These are phyloP conservation scores for Aspergillus ochraceoroseus DNA, from an alignment of 2,329 filamentous ascomycete genomes.

Conservation along the genomic window DNA sequence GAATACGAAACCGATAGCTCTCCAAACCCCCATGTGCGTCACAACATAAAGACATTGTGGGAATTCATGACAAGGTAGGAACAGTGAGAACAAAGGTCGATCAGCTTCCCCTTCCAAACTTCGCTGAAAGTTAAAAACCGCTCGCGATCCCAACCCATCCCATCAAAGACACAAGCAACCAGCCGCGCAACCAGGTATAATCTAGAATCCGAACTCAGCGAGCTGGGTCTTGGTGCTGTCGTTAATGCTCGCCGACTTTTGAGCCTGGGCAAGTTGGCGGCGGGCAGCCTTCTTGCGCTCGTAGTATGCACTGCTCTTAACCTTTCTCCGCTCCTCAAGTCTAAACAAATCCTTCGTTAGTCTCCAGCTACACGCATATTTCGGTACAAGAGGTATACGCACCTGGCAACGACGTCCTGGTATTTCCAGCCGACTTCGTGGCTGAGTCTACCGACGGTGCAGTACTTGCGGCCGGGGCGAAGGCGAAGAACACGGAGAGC, in stretches of 20 bases:
- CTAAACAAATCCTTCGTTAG: constrained; percentile 56
- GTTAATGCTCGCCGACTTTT: constrained; percentile 86
- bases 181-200: constrained; percentile 36
- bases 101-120: constrained; percentile 40
- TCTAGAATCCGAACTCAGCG: constrained; percentile 85
- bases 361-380: too few relatives aligned
- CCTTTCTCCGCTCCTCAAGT: constrained; percentile 99
- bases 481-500: constrained; percentile 92
- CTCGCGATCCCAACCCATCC: constrained; percentile 40
- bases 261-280: constrained; percentile 84
- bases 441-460: constrained; percentile 94
- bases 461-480: constrained; percentile 99
- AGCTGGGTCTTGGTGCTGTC: constrained; percentile 83
- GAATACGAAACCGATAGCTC: constrained; percentile 32
- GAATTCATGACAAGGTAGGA: constrained; percentile 34
- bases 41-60: constrained; percentile 32
- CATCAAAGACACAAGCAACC: constrained; percentile 41
- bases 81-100: constrained; percentile 37
- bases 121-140: constrained; percentile 37
- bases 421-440: constrained; percentile 99
- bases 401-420: constrained; percentile 98
- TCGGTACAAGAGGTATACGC: too few relatives aligned
- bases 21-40: constrained; percentile 34
- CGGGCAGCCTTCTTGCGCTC: constrained; percentile 98
- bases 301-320: constrained; percentile 99